Evolutionary conservation across 1,139 yeast genomes (phyloP).

Genomic region (Taphrina pruni): DNA sequence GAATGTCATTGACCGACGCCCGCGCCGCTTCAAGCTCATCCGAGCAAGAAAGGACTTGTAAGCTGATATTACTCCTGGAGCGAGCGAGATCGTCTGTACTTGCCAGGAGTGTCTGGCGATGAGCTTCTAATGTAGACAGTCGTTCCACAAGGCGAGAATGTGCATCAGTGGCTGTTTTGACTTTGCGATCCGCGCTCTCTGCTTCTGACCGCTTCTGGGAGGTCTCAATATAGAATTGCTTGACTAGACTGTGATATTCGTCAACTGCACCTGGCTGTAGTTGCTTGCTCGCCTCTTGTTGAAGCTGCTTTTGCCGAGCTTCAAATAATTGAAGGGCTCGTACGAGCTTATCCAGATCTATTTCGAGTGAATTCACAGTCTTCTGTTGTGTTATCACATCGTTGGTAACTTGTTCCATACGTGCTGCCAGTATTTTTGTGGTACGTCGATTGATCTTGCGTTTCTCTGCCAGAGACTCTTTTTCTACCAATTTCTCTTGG

Average conservation of each 20-base stretch:
- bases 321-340: slow-evolving; percentile 58
- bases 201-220: slow-evolving; percentile 49
- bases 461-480: slow-evolving; percentile 66
- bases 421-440: slow-evolving; percentile 58
- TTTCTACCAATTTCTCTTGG: slow-evolving; percentile 58
- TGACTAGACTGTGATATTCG: slow-evolving; percentile 68
- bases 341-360: slow-evolving; percentile 60
- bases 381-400: slow-evolving; percentile 63
- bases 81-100: slow-evolving; percentile 43
- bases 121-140: slow-evolving; percentile 46
- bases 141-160: slow-evolving; percentile 49
- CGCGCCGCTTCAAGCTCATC: slow-evolving; percentile 55
- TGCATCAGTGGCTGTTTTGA: slow-evolving; percentile 49
- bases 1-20: slow-evolving; percentile 55
- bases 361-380: slow-evolving; percentile 56
- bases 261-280: slow-evolving; percentile 61
- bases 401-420: slow-evolving; percentile 60
- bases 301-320: slow-evolving; percentile 53
- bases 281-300: slow-evolving; percentile 49
- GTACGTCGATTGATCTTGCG: slow-evolving; percentile 59
- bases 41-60: slow-evolving; percentile 48
- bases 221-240: slow-evolving; percentile 55
- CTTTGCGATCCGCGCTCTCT: slow-evolving; percentile 48
- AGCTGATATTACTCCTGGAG: slow-evolving; percentile 48
- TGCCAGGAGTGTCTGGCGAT: background rate